A percentile compares a stretch with the other conserved stretches of the same genome.
These are phyloP conservation scores for Medicago ruthenica DNA, from an alignment of 306 rosid genomes.

Conservation along the genomic window DNA sequence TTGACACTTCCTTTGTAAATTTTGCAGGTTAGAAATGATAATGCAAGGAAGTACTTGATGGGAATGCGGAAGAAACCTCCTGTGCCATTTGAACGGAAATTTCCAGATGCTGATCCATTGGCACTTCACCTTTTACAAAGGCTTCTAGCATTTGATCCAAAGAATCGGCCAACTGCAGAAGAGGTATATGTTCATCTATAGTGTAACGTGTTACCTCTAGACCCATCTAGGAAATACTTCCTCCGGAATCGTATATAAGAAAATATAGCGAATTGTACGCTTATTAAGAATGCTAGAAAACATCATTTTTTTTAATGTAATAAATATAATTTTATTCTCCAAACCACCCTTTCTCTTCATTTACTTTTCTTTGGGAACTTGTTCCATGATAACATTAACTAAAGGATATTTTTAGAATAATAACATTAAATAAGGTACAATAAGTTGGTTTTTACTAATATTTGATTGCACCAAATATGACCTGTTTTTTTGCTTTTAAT, in stretches of 20 bases:
- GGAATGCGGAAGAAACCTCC: slow-evolving; percentile 61
- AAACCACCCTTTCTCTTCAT: slow-evolving; percentile 1
- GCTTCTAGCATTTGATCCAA: slow-evolving; percentile 86
- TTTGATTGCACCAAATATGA: not conserved
- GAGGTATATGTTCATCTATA: slow-evolving; percentile 54
- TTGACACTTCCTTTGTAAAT: slow-evolving; percentile 5
- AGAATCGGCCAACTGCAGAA: slow-evolving; percentile 86
- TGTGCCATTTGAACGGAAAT: slow-evolving; percentile 65
- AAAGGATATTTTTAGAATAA: not conserved
- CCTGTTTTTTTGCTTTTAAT: not conserved
- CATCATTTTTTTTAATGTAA: not conserved
- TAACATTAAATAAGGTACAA: not conserved
- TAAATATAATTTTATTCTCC: not conserved
- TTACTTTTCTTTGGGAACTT: not conserved
- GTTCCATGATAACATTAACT: not conserved
- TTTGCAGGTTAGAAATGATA: slow-evolving; percentile 81
- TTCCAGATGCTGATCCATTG: slow-evolving; percentile 74
- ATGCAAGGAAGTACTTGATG: slow-evolving; percentile 73
- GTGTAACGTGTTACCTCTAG: not conserved
- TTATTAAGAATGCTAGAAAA: not conserved
- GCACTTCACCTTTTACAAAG: slow-evolving; percentile 69
- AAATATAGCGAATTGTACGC: not conserved
- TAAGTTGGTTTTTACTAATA: not conserved
- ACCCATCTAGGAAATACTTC: not conserved
- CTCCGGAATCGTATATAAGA: not conserved